Evolutionary conservation across 1,284 basidiomycete genomes (phyloP).

Genomic region (Dichomitus squalens): DNA sequence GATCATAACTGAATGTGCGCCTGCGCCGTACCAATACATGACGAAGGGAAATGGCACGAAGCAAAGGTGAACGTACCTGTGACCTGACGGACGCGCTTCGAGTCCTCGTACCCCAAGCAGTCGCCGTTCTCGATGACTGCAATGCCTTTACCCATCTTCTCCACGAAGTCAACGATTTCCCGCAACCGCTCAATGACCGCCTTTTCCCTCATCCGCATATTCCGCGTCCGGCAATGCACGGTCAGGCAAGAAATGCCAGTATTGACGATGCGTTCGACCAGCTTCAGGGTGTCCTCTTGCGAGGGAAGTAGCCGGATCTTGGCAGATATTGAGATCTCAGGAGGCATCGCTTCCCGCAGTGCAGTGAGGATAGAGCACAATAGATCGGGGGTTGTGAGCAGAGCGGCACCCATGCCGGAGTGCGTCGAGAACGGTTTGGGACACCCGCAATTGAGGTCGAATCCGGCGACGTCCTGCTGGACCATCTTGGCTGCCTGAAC

Average conservation of each 20-base stretch:
- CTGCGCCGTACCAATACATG: conserved; percentile 37
- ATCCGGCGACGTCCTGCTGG: conserved; percentile 87
- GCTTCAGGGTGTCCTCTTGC: conserved; percentile 84
- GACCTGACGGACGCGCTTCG: conserved; percentile 68
- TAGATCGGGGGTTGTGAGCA: conserved; percentile 90
- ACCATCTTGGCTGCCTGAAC: conserved; percentile 90
- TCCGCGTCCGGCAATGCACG: conserved; percentile 93
- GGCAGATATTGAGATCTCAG: conserved; percentile 81
- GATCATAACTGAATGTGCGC: conserved; percentile 94
- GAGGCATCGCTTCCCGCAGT: conserved; percentile 73
- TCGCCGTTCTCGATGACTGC: conserved; percentile 96
- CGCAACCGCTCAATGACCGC: conserved; percentile 81
- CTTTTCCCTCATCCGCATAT: conserved; percentile 85
- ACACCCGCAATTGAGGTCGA: conserved; percentile 95
- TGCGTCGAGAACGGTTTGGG: conserved; percentile 97
- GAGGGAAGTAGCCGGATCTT: conserved; percentile 92
- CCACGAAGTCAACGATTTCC: conserved; percentile 85
- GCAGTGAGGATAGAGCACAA: conserved; percentile 86
- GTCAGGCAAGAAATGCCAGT: conserved; percentile 92
- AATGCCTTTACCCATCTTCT: conserved; percentile 67
- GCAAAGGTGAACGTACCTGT: conserved; percentile 59
- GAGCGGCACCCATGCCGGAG: conserved; percentile 94
- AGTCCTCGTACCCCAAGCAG: conserved; percentile 80
- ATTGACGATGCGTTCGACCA: conserved; percentile 85
- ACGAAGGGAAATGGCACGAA: neutral